Conservation (phyloP, 2,329 filamentous ascomycete species). For the Penicillium crustosum region DNA sequence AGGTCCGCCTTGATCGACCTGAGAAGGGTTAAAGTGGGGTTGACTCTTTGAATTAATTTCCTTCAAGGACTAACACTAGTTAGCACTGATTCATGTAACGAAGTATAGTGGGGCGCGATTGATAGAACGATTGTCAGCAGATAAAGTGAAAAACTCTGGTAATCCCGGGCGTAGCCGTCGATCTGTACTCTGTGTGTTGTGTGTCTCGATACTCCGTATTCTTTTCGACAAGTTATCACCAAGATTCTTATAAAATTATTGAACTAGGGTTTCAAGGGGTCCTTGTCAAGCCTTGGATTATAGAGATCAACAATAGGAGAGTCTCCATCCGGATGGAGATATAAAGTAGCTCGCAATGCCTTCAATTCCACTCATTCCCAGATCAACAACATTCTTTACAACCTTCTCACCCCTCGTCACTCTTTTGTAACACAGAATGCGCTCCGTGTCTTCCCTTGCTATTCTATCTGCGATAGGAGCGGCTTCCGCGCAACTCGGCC, state of each 20-base stretch:
- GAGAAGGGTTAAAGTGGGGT: background rate
- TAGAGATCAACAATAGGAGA: background rate
- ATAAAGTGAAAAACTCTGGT: background rate
- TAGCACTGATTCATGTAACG: background rate
- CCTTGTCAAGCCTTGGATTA: no score
- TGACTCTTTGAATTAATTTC: background rate
- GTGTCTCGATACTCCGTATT: background rate
- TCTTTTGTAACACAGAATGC: background rate
- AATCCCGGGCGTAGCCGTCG: background rate
- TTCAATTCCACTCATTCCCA: background rate
- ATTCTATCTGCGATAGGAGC: background rate
- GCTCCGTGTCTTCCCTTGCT: background rate
- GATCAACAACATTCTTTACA: background rate
- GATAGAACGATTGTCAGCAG: background rate
- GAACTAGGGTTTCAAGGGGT: background rate
- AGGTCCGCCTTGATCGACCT: background rate
- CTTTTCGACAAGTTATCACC: background rate
- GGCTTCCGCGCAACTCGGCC: background rate
- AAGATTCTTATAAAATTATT: no score
- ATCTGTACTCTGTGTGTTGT: background rate
- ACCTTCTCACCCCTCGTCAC: no score
- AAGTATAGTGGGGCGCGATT: background rate
- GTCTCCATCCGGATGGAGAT: background rate
- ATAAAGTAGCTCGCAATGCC: background rate
- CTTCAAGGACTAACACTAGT: background rate